Evolutionary conservation across 2,329 filamentous ascomycete genomes (phyloP).

Genomic region (Neofusicoccum parvum): DNA sequence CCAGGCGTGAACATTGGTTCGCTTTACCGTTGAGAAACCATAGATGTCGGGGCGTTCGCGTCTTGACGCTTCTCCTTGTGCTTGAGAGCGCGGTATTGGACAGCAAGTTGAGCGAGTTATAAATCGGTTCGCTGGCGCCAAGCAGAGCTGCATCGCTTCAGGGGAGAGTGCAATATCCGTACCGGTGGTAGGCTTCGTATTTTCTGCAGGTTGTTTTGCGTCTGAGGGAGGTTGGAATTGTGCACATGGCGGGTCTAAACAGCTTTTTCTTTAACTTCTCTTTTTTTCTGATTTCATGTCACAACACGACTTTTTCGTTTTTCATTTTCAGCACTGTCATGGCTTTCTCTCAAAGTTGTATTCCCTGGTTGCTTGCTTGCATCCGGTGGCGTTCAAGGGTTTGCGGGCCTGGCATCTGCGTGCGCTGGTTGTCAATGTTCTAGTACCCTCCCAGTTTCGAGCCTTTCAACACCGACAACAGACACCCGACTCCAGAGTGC

Average conservation of each 20-base stretch:
- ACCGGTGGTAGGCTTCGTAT: not conserved
- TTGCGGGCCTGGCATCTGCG: conserved; percentile 18
- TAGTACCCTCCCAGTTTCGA: conserved; percentile 3
- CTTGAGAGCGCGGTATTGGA: conserved; percentile 3
- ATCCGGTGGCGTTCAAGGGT: conserved; percentile 18
- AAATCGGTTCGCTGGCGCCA: not conserved
- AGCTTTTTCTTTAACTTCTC: conserved; percentile 5
- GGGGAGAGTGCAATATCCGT: not conserved
- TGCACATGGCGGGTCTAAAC: conserved; percentile 14
- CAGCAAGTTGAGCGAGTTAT: not conserved
- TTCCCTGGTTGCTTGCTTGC: conserved; percentile 16
- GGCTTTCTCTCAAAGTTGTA: conserved; percentile 19
- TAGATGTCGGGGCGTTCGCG: conserved; percentile 1
- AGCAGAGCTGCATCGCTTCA: not conserved
- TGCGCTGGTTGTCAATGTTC: conserved; percentile 15
- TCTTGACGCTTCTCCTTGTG: not conserved
- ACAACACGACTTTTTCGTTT: conserved; percentile 19
- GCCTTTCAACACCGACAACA: conserved; percentile 11
- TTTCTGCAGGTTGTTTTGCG: not conserved
- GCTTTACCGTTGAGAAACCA: not conserved
- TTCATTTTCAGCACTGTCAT: conserved; percentile 17
- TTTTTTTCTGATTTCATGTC: conserved; percentile 19
- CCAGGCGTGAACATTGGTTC: not conserved
- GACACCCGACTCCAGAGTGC: not conserved
- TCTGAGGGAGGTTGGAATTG: conserved; percentile 1